Evolutionary conservation across 306 rosid genomes (phyloP).

Genomic region (Rubus idaeus): DNA sequence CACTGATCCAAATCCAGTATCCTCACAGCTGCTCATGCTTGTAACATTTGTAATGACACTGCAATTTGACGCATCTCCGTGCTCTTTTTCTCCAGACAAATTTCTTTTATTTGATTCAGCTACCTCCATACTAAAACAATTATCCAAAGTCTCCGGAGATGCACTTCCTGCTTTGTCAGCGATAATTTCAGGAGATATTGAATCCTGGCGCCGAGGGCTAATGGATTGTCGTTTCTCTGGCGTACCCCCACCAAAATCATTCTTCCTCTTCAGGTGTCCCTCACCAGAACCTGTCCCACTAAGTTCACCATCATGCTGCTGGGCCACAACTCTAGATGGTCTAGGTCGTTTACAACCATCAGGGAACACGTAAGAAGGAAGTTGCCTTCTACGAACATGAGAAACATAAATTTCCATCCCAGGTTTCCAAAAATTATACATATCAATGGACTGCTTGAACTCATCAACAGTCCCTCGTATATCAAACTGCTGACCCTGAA

Average conservation of each 20-base stretch:
- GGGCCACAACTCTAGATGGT: conserved; percentile 44
- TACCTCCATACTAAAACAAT: conserved; percentile 31
- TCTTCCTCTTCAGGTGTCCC: conserved; percentile 45
- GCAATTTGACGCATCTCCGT: conserved; percentile 55
- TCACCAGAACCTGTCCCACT: conserved; percentile 24
- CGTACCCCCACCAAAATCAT: conserved; percentile 13
- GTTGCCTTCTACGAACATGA: conserved; percentile 84
- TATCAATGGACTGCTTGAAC: conserved; percentile 75
- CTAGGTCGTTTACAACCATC: conserved; percentile 71
- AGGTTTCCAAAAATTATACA: conserved; percentile 77
- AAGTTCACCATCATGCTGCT: conserved; percentile 33
- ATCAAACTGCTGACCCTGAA: conserved; percentile 87
- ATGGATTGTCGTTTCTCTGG: conserved; percentile 33
- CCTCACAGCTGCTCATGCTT: conserved; percentile 60
- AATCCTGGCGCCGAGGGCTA: conserved; percentile 35
- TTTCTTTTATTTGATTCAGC: conserved; percentile 35
- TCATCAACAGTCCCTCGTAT: conserved; percentile 89
- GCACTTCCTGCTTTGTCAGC: conserved; percentile 20
- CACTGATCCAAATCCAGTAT: conserved; percentile 40
- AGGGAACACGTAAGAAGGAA: conserved; percentile 79
- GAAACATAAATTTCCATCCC: conserved; percentile 88
- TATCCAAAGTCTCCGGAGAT: conserved; percentile 26
- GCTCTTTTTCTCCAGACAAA: conserved; percentile 40
- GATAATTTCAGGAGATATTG: conserved; percentile 34
- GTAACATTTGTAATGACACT: conserved; percentile 51